phyloP scores from a whole-genome alignment of 2,329 filamentous ascomycete genomes.

The Fusarium foetens region DNA sequence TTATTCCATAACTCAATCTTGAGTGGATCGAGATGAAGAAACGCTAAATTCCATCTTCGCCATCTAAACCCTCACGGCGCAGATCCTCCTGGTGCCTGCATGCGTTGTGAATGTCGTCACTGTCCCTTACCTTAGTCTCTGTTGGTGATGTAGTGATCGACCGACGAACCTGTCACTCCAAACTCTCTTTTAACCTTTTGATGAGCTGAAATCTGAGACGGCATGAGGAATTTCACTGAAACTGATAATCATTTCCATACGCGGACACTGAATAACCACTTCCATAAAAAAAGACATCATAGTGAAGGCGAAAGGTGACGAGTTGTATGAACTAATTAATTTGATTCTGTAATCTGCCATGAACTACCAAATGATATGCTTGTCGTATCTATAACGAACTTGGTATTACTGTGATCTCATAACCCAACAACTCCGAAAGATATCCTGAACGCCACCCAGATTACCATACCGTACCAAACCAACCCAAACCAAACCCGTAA shows the following conservation, averaged over 20 bases:
- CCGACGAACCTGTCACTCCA: constrained; percentile 6
- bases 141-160: constrained; percentile 17
- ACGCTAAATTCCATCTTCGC: constrained; percentile 7
- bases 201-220: constrained; percentile 1
- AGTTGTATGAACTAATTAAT: neutral
- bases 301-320: neutral
- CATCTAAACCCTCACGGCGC: constrained; percentile 4
- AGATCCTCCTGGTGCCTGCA: constrained; percentile 23
- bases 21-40: constrained; percentile 21
- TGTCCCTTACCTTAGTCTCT: constrained; percentile 13
- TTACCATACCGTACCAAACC: neutral
- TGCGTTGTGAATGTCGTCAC: constrained; percentile 22
- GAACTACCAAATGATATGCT: constrained; percentile 26
- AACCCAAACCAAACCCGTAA: neutral
- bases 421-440: constrained; percentile 6
- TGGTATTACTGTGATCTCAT: constrained; percentile 30
- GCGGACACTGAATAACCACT: neutral
- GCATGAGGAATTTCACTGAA: constrained; percentile 1
- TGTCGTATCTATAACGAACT: constrained; percentile 23
- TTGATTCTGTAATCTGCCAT: neutral
- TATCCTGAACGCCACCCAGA: constrained; percentile 22
- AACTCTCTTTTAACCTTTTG: constrained; percentile 1
- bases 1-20: neutral
- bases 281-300: neutral
- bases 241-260: neutral